Base-by-base conservation (phyloP, 495 filamentous ascomycete species). In the Collariella sp. region DNA sequence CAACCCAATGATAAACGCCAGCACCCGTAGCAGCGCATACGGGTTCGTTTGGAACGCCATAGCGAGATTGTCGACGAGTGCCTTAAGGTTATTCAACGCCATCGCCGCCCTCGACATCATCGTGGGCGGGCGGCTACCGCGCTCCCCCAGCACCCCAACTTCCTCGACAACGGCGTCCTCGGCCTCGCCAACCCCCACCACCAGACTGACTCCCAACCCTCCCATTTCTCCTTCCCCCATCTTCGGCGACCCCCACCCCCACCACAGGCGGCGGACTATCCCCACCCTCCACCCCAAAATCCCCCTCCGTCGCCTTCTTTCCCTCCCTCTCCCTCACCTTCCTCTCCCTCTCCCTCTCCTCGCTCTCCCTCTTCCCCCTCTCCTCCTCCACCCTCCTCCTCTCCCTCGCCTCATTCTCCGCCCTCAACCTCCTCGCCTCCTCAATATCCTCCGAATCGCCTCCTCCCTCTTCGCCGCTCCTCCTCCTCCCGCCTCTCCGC, bases 1-100 rank as follows among this genome's bases (percentile, higher is more conserved):
- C 47, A 98, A 76, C 41, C 86, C 86, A n/a, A 91, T 72, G 19
- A 96, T 58, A 63, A 97, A 95, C 10, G 90, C 78, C 40, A 97
- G 54, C 33, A 85, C 83, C 46, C 88, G 80, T 52, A 90, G 71
- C 61, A 95, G 68, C 19, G 84, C 69, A 68, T 88, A 72, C 0
- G 91, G 89, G 59, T 89, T 91, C 2, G 77, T 80, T 18, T 78
- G 80, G 45, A 91, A 74, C 15, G 79, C 80, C 33, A 74, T 68
- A 0, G 79, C 76, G 45, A 89, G 76, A 47, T 82, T 76, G 43
- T 81, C 76, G 13, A 90, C 64, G 12, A 88, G 54, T 35, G 79
- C 79, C 55, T 81, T 78, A 29, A 91, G 48, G 29, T 82, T 79
- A 19, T 57, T 44, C 46, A 84, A 57, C 10, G 80, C 62, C 51